Evolutionary conservation across 140 eudicot species (phyloP).

Genomic region (Senecio squalidus): DNA sequence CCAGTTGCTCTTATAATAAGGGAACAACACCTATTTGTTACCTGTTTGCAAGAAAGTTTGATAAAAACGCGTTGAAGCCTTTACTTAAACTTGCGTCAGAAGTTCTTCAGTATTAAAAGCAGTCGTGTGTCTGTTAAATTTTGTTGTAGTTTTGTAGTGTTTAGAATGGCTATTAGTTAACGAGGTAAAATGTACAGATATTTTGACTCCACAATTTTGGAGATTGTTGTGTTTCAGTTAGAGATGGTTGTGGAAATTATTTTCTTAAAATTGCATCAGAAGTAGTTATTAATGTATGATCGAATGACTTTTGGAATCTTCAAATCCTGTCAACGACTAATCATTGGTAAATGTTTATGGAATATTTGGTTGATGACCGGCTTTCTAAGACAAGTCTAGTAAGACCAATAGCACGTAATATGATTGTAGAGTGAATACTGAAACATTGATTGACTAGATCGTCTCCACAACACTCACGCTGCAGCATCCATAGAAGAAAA

Average conservation of each 20-base stretch:
- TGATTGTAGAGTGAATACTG: no score
- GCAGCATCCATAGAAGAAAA: no score
- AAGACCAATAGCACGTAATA: no score
- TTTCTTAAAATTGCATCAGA: no score
- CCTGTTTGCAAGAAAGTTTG: constrained; percentile 84
- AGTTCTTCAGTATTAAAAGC: constrained; percentile 45
- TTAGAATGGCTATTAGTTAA: not conserved
- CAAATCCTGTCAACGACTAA: no score
- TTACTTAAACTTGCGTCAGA: constrained; percentile 41
- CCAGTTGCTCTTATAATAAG: constrained; percentile 48
- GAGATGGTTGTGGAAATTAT: not conserved
- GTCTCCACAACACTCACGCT: no score
- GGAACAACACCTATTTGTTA: constrained; percentile 41
- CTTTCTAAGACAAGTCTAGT: no score
- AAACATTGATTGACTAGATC: no score
- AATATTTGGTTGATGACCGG: no score
- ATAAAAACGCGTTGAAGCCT: constrained; percentile 51
- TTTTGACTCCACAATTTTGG: not conserved
- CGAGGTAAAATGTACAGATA: not conserved
- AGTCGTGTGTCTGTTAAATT: not conserved
- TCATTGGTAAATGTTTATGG: no score
- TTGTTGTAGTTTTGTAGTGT: not conserved
- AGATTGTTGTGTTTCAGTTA: not conserved
- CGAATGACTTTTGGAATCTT: not conserved
- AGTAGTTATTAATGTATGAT: no score